Conservation (phyloP, 257 asterid genomes). For the Perilla frutescens region DNA sequence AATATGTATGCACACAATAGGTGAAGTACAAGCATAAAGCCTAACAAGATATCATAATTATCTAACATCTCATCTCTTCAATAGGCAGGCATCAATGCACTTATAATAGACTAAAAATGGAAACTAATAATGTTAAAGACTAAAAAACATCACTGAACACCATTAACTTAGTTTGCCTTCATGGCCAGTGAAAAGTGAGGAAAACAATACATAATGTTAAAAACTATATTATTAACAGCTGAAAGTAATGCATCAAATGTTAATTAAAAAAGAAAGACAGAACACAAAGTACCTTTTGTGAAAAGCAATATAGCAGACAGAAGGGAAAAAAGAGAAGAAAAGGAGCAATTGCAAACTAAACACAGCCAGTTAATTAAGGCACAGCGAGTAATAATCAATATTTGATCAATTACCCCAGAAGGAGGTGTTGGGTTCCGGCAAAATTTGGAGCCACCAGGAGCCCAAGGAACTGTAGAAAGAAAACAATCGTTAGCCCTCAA, state of each 20-base stretch:
- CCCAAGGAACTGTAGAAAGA: conserved; percentile 89
- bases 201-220: not conserved
- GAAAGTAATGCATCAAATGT: not conserved
- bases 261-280: not conserved
- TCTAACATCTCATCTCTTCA: conserved; percentile 14
- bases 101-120: not conserved
- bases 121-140: not conserved
- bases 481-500: conserved; percentile 23
- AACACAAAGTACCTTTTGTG: not conserved
- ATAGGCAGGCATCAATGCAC: not conserved
- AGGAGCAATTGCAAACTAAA: not conserved
- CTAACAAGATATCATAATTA: conserved; percentile 12
- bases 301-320: not conserved
- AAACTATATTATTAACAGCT: not conserved
- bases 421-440: conserved; percentile 94
- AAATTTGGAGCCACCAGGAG: conserved; percentile 98
- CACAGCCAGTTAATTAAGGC: conserved; percentile 3
- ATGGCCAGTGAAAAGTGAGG: no score
- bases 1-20: not conserved
- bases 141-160: not conserved
- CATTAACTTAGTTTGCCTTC: conserved; percentile 2
- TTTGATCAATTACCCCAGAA: conserved; percentile 67
- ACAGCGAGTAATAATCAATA: not conserved
- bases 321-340: not conserved
- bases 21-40: not conserved